phyloP scores from a whole-genome alignment of 805 yeast species.

The Cyberlindnera mycetangii region DNA sequence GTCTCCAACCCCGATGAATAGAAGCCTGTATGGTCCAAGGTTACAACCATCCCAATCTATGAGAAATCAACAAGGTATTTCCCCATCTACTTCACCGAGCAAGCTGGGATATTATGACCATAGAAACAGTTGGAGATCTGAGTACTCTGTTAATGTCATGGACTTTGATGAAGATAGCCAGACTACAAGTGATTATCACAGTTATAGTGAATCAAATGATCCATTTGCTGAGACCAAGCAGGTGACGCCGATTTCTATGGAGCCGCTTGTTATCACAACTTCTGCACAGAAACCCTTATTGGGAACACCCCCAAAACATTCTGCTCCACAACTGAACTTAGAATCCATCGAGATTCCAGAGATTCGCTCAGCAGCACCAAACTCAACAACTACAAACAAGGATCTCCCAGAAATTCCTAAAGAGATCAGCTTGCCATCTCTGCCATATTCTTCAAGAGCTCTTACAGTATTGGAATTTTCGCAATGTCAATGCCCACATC shows the following conservation, averaged over 20 bases:
- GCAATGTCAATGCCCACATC: slow-evolving; percentile 44
- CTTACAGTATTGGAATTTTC: slow-evolving; percentile 47
- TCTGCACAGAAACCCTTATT: neutral
- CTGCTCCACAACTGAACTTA: slow-evolving; percentile 1
- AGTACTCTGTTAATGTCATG: slow-evolving; percentile 21
- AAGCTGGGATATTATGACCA: slow-evolving; percentile 26
- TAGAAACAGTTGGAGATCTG: slow-evolving; percentile 29
- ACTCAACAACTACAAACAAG: slow-evolving; percentile 6
- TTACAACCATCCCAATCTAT: slow-evolving; percentile 10
- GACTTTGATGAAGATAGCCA: slow-evolving; percentile 11
- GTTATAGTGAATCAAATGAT: neutral
- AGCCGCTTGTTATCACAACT: neutral
- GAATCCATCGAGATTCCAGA: slow-evolving; percentile 17
- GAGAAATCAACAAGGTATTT: neutral
- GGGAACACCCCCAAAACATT: neutral
- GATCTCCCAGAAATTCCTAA: slow-evolving; percentile 41
- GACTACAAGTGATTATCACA: slow-evolving; percentile 5
- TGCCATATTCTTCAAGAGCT: slow-evolving; percentile 53
- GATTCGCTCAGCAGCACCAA: neutral
- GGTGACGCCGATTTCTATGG: slow-evolving; percentile 1
- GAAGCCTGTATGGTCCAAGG: slow-evolving; percentile 25
- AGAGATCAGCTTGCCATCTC: slow-evolving; percentile 44
- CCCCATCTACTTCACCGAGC: slow-evolving; percentile 27
- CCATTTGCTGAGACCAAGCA: neutral
- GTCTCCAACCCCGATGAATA: slow-evolving; percentile 22